Conservation (phyloP, 306 rosid species). For the Abrus precatorius region DNA sequence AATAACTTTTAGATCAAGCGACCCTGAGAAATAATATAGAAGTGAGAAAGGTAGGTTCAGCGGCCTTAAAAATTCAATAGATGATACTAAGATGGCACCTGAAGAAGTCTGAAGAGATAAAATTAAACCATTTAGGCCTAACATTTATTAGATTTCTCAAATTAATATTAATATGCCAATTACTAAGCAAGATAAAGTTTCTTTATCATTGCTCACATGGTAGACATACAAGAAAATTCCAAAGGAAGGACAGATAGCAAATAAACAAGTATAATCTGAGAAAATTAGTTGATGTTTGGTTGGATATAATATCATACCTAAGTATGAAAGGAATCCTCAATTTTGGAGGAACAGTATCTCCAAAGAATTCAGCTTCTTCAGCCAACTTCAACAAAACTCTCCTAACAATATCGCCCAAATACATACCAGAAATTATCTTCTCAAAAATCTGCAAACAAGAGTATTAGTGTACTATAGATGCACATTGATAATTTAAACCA, state of each 20-base stretch:
- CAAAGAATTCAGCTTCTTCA: slow-evolving; percentile 89
- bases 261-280: slow-evolving; percentile 20
- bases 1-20: not conserved
- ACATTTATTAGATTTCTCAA: not conserved
- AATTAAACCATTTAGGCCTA: too few relatives aligned
- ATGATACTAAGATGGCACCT: not conserved
- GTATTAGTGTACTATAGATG: slow-evolving; percentile 43
- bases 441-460: slow-evolving; percentile 79
- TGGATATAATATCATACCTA: slow-evolving; percentile 59
- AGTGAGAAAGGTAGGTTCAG: not conserved
- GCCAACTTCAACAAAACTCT: slow-evolving; percentile 86
- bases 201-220: slow-evolving; percentile 21
- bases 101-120: not conserved
- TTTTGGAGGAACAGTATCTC: slow-evolving; percentile 84
- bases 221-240: slow-evolving; percentile 17
- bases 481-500: slow-evolving; percentile 13
- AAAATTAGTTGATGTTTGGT: not conserved
- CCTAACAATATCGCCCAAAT: slow-evolving; percentile 90
- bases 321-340: slow-evolving; percentile 80
- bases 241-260: not conserved
- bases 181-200: slow-evolving; percentile 18
- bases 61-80: not conserved
- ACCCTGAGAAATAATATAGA: not conserved
- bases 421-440: slow-evolving; percentile 97
- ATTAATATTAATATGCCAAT: not conserved